Evolutionary conservation across 2,329 filamentous ascomycete genomes (phyloP).

Genomic region (Fusarium annulatum): DNA sequence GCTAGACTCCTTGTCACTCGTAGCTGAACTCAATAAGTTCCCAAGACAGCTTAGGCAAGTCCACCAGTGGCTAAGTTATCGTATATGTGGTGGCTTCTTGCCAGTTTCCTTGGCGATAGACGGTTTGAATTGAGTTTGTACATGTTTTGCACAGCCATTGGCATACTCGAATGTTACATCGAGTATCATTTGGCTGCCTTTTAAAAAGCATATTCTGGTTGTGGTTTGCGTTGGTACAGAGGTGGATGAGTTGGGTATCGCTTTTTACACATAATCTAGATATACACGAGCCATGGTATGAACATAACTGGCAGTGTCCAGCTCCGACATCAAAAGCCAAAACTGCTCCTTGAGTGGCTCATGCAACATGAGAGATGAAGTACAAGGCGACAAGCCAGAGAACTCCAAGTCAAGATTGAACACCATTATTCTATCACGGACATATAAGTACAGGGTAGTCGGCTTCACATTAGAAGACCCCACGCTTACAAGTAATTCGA

Average conservation of each 20-base stretch:
- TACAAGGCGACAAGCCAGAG: not conserved
- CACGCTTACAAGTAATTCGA: not conserved
- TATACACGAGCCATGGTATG: not conserved
- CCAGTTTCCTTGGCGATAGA: not conserved
- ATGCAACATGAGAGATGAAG: not conserved
- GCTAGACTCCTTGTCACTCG: not conserved
- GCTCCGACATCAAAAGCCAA: not conserved
- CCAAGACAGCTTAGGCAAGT: not conserved
- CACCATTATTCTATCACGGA: not conserved
- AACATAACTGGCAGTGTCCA: not conserved
- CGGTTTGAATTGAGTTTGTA: no score
- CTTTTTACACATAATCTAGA: no score
- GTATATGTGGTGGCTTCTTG: not conserved
- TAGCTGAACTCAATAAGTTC: not conserved
- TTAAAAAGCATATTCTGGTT: not conserved
- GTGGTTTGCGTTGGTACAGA: no score
- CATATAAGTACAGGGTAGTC: slow-evolving; percentile 16
- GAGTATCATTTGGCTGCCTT: no score
- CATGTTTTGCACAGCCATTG: not conserved
- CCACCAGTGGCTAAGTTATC: not conserved
- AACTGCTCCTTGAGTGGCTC: not conserved
- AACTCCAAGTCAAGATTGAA: not conserved
- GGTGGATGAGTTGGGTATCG: no score
- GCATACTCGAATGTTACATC: no score
- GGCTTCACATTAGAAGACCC: not conserved